Percentiles rank a stretch among this genome's conserved stretches.
Evolutionary conservation across 305 asterid species (phyloP).

Genomic region (Rubia tinctorum): DNA sequence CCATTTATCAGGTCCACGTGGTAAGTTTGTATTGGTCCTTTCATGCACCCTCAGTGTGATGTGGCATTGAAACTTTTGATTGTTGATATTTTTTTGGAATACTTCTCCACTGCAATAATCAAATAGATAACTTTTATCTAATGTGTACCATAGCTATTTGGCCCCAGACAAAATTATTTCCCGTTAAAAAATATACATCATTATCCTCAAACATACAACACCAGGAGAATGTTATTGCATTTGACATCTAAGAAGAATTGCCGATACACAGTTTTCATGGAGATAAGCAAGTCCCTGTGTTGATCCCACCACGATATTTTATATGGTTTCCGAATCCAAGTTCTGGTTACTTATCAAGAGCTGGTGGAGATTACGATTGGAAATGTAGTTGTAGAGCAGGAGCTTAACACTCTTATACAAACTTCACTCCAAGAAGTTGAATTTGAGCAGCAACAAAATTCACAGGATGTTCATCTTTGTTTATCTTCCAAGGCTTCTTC

Average conservation of each 20-base stretch:
- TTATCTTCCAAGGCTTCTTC: slow-evolving; percentile 87
- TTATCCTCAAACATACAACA: slow-evolving; percentile 75
- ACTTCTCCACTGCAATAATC: no score
- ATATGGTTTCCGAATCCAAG: slow-evolving; percentile 93
- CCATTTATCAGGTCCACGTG: no score
- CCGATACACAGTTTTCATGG: slow-evolving; percentile 83
- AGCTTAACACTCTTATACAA: slow-evolving; percentile 81
- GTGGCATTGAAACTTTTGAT: no score
- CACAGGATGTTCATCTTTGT: slow-evolving; percentile 52
- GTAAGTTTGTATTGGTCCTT: no score
- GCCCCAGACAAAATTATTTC: no score
- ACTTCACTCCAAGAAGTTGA: slow-evolving; percentile 90
- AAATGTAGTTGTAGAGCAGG: slow-evolving; percentile 73
- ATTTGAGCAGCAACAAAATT: slow-evolving; percentile 90
- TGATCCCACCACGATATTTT: slow-evolving; percentile 81
- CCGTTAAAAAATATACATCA: no score
- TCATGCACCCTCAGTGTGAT: no score
- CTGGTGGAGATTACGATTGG: slow-evolving; percentile 92
- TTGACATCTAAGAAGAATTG: slow-evolving; percentile 88
- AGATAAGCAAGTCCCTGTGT: slow-evolving; percentile 95
- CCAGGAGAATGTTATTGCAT: slow-evolving; percentile 88
- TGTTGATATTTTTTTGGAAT: no score
- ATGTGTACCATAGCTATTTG: no score
- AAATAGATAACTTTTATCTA: no score
- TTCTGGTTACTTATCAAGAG: slow-evolving; percentile 59